Evolutionary conservation across 2,329 filamentous ascomycete species (phyloP).

Genomic region (Monilinia fructigena): DNA sequence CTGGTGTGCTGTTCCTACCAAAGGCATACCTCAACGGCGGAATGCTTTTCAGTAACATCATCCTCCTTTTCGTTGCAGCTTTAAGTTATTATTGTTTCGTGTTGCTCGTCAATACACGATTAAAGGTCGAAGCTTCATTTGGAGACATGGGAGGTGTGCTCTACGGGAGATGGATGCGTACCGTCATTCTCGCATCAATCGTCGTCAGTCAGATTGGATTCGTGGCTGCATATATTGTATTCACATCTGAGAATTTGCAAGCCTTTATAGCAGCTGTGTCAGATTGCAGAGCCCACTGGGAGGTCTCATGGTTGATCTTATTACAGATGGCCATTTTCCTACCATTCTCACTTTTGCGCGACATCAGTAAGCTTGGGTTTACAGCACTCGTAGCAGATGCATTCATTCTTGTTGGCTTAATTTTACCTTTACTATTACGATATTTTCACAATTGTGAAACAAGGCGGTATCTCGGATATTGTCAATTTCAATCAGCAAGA

Average conservation of each 20-base stretch:
- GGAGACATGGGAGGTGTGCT: slow-evolving; percentile 93
- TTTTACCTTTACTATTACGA: slow-evolving; percentile 98
- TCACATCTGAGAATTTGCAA: slow-evolving; percentile 92
- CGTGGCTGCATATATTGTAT: slow-evolving; percentile 92
- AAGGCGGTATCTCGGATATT: slow-evolving; percentile 79
- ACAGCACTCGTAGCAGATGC: slow-evolving; percentile 90
- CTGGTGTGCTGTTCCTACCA: slow-evolving; percentile 88
- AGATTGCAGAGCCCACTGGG: slow-evolving; percentile 79
- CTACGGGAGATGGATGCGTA: slow-evolving; percentile 87
- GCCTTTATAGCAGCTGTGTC: slow-evolving; percentile 92
- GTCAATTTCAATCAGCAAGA: slow-evolving; percentile 84
- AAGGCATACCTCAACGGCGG: slow-evolving; percentile 93
- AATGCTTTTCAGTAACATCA: slow-evolving; percentile 92
- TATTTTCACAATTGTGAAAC: slow-evolving; percentile 72
- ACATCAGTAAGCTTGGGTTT: slow-evolving; percentile 96
- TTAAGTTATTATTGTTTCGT: slow-evolving; percentile 98
- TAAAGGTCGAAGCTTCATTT: slow-evolving; percentile 89
- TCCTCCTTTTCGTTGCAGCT: slow-evolving; percentile 79
- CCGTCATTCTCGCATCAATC: slow-evolving; percentile 83
- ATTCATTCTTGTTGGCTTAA: slow-evolving; percentile 88
- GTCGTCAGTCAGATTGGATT: slow-evolving; percentile 96
- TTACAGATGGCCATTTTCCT: slow-evolving; percentile 96
- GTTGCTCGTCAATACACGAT: slow-evolving; percentile 79
- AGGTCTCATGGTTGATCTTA: slow-evolving; percentile 85
- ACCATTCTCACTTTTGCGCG: slow-evolving; percentile 87